A percentile compares a stretch with the other conserved stretches of the same genome.
Evolutionary conservation across 2,329 filamentous ascomycete species (phyloP).

Genomic region (Xylariaceae sp.): DNA sequence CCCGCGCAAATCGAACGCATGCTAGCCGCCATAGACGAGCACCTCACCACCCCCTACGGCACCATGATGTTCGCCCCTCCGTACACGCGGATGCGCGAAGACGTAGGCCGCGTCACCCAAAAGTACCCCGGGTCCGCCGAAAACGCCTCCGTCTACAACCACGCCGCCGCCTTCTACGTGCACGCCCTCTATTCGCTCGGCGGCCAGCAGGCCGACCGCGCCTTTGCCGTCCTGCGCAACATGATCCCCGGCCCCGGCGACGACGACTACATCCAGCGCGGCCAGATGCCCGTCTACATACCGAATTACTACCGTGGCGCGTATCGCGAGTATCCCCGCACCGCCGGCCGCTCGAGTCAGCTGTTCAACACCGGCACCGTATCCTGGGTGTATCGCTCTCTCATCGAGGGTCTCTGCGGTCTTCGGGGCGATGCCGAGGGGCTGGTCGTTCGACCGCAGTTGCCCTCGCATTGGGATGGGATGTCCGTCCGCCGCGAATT

Average conservation of each 20-base stretch:
- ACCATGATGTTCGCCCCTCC: constrained; percentile 52
- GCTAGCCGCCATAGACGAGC: constrained; percentile 44
- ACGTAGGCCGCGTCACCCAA: constrained; percentile 53
- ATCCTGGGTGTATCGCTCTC: constrained; percentile 50
- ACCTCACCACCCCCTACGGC: constrained; percentile 49
- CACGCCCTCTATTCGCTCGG: constrained; percentile 48
- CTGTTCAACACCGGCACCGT: constrained; percentile 55
- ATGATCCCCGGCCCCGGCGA: constrained; percentile 50
- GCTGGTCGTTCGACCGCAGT: constrained; percentile 42
- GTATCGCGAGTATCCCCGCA: constrained; percentile 43
- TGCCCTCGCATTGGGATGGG: constrained; percentile 45
- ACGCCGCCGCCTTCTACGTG: constrained; percentile 50
- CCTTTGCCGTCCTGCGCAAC: constrained; percentile 45
- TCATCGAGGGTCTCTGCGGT: constrained; percentile 51
- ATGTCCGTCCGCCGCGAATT: constrained; percentile 45
- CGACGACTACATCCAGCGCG: constrained; percentile 46
- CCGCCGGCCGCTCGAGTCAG: constrained; percentile 51
- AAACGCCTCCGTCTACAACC: constrained; percentile 54
- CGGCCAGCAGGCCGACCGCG: constrained; percentile 39
- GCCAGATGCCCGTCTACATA: constrained; percentile 52
- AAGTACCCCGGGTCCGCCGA: constrained; percentile 54
- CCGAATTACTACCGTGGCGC: constrained; percentile 55
- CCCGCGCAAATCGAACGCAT: constrained; percentile 39
- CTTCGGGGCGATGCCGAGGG: constrained; percentile 45
- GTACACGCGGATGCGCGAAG: constrained; percentile 51